Evolutionary conservation across 352 stramenopile genomes (phyloP).

Genomic region (Globisporangium emineosum): DNA sequence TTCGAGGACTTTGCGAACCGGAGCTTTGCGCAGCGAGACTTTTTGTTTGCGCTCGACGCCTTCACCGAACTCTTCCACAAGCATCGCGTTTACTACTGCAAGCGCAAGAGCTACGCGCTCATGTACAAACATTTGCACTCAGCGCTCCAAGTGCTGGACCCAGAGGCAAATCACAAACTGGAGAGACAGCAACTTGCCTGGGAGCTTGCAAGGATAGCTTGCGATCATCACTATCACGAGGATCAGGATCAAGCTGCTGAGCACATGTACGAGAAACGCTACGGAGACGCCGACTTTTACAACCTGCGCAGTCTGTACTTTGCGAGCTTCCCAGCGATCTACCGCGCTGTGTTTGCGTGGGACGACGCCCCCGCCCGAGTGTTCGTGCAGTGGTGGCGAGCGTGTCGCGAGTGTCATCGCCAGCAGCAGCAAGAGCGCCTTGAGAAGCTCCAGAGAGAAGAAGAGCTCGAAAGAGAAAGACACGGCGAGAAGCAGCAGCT

Average conservation of each 20-base stretch:
- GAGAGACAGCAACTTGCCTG: conserved; percentile 26
- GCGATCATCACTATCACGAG: neutral
- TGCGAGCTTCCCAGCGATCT: conserved; percentile 31
- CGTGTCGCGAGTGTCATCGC: neutral
- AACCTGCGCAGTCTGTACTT: conserved; percentile 30
- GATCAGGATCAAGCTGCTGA: neutral
- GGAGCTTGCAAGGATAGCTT: conserved; percentile 20
- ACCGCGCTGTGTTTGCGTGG: conserved; percentile 33
- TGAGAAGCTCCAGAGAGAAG: neutral
- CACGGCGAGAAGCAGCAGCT: neutral
- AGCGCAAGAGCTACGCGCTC: conserved; percentile 14
- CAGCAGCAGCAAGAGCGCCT: neutral
- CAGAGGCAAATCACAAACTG: conserved; percentile 17
- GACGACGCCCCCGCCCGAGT: conserved; percentile 26
- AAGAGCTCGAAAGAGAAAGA: neutral
- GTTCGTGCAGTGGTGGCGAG: conserved; percentile 37
- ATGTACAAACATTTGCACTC: conserved; percentile 26
- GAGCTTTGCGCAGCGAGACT: conserved; percentile 31
- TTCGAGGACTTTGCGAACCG: conserved; percentile 22
- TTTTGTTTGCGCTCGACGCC: conserved; percentile 36
- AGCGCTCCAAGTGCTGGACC: conserved; percentile 24
- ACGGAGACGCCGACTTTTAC: conserved; percentile 29
- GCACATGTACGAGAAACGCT: conserved; percentile 5
- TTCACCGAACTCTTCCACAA: conserved; percentile 14
- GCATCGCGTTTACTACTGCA: no score